phyloP scores from a whole-genome alignment of 768 basidiomycete species.

The Trametopsis cervina region DNA sequence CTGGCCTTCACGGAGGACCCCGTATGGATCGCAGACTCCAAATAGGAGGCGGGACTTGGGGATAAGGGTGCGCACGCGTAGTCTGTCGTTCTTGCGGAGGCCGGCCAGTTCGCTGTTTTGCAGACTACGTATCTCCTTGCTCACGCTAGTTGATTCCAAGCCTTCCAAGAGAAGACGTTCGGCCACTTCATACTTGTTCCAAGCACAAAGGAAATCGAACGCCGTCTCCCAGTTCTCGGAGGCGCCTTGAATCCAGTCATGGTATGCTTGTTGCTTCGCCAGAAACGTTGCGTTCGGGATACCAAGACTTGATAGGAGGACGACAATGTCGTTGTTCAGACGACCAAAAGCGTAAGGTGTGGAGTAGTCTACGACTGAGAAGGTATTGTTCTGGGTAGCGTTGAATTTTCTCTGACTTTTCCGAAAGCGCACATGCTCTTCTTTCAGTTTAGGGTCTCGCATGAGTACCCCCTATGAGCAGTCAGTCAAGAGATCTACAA shows the following conservation, averaged over 20 bases:
- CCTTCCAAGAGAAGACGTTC: slow-evolving; percentile 51
- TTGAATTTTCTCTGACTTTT: slow-evolving; percentile 68
- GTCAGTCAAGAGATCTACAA: background rate
- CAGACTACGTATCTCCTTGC: slow-evolving; percentile 31
- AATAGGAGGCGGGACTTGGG: slow-evolving; percentile 56
- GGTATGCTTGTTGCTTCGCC: slow-evolving; percentile 50
- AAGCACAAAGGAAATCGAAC: slow-evolving; percentile 48
- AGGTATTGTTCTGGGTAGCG: slow-evolving; percentile 47
- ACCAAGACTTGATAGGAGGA: slow-evolving; percentile 58
- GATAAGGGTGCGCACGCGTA: slow-evolving; percentile 52
- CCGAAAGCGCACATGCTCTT: slow-evolving; percentile 47
- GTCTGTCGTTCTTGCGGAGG: slow-evolving; percentile 46
- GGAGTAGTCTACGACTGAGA: slow-evolving; percentile 62
- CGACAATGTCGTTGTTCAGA: slow-evolving; percentile 65
- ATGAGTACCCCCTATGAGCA: slow-evolving; percentile 47
- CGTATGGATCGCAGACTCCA: slow-evolving; percentile 63
- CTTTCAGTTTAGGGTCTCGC: slow-evolving; percentile 55
- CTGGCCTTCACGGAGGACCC: slow-evolving; percentile 54
- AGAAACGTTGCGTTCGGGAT: slow-evolving; percentile 47
- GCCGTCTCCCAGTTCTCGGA: slow-evolving; percentile 41
- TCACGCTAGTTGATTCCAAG: slow-evolving; percentile 37
- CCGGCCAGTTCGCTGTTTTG: slow-evolving; percentile 46
- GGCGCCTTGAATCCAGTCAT: slow-evolving; percentile 50
- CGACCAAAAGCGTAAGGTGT: slow-evolving; percentile 58
- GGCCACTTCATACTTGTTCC: slow-evolving; percentile 41